Base-by-base conservation (phyloP, 352 stramenopile genomes). In the Pythium dissimile region DNA sequence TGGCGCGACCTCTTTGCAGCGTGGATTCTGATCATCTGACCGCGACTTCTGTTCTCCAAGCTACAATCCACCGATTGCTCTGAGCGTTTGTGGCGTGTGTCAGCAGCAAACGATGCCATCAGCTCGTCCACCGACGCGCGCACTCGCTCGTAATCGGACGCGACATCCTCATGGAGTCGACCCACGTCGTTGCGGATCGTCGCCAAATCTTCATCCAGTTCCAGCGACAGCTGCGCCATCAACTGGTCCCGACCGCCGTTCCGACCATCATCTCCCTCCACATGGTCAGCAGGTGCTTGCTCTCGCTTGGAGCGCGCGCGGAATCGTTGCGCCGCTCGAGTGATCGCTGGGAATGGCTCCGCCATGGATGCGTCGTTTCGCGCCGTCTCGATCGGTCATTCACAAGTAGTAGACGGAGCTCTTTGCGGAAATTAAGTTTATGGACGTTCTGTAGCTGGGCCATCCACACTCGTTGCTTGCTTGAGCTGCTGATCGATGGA, bases 301-400 rank as follows among this genome's bases (percentile, higher is more conserved):
- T 12, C 0, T 18, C 50, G 35, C 23, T 27, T 30, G 3, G 23
- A 16, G n/a, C 50, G 50, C 16, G n/a, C 23, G 6, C 37, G 50
- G 37, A 66, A 66, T 4, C 50, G 59, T 50, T 60, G 42, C 3
- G 34, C 27, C 20, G 39, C 50, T 24, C 59, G 59, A 18, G 59
- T 24, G 51, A 66, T 66, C 3, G 50, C 59, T 16, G 59, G 59
- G 43, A 66, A 66, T 31, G 18, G 1, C 5, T 60, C 51, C 7
- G 1, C n/a, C 8, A 32, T 45, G 21, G 20, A 20, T 7, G 6
- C 5, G n/a, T 35, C n/a, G 10, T 23, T 26, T 38, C 34, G 30
- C 26, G 38, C 34, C 41, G 20, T 15, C 32, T 55, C 48, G 34
- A 21, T 37, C n/a, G n/a, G n/a, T n/a, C n/a, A n/a, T n/a, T n/a